A percentile compares a stretch with the other conserved stretches of the same genome.
phyloP scores from a whole-genome alignment of 768 basidiomycete genomes.

The Artomyces pyxidatus region DNA sequence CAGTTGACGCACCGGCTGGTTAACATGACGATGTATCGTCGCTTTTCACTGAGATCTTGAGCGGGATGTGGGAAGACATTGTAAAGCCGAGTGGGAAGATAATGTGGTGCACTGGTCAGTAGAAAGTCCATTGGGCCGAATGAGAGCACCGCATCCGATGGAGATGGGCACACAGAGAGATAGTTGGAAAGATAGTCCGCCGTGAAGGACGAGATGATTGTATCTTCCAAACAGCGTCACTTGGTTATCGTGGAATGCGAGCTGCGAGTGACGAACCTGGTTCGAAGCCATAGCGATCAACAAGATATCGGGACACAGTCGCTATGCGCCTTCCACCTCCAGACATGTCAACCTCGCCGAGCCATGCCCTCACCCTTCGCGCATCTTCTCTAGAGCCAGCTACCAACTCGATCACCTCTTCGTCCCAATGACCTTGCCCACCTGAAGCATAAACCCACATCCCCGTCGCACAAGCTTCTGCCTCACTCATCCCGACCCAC shows the following conservation, averaged over 20 bases:
- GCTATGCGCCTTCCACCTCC: constrained; percentile 58
- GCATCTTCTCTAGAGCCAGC: constrained; percentile 72
- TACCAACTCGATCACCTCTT: constrained; percentile 67
- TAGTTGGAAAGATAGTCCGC: constrained; percentile 71
- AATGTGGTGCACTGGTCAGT: constrained; percentile 68
- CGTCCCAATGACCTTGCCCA: constrained; percentile 65
- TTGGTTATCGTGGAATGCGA: not conserved
- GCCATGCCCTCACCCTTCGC: constrained; percentile 62
- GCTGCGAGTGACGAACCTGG: constrained; percentile 35
- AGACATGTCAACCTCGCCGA: constrained; percentile 73
- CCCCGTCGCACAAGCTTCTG: constrained; percentile 72
- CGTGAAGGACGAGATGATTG: constrained; percentile 68
- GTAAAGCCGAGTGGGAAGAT: constrained; percentile 67
- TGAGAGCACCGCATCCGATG: constrained; percentile 67
- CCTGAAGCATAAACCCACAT: constrained; percentile 54
- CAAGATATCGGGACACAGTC: constrained; percentile 64
- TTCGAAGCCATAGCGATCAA: constrained; percentile 77
- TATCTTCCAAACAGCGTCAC: constrained; percentile 34
- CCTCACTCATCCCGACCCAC: constrained; percentile 64
- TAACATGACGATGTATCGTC: constrained; percentile 64
- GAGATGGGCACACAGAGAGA: constrained; percentile 65
- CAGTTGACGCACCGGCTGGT: constrained; percentile 49
- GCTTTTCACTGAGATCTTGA: constrained; percentile 65
- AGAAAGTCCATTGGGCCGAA: constrained; percentile 79
- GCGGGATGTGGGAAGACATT: constrained; percentile 75